Evolutionary conservation across 202 grass and related monocot species (phyloP), one percentile per base, ranked within the genome.

Genomic region (Panicum hallii): DNA sequence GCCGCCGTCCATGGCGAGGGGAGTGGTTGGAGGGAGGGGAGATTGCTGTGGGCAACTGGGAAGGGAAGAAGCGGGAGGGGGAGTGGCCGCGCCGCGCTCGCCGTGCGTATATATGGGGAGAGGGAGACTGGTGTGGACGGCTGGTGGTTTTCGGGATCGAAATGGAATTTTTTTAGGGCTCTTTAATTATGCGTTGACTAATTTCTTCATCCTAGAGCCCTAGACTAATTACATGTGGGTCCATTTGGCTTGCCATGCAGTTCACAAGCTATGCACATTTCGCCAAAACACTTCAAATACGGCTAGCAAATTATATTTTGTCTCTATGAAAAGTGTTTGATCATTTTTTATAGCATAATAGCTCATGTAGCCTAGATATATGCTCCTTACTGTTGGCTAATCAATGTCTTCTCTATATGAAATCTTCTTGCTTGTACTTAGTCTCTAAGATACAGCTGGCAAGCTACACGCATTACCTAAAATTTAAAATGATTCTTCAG

Each of bases 1-100:
- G 57, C 47, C 65, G 75, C 32, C 75, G 71, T 81, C 89, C 89
- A 91, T 91, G 73, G 67, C 34, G 67, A 82, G 17, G 22, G 43
- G 8, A 48, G 4, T 6, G 41, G 43, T 11, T 3, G 67, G 57
- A 36, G 69, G 16, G 69, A 53, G 45, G 46, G 16, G 68, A 38
- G 54, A 46, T 49, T 6, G 67, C 1, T 80, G 77, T 19, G 48
- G 41, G 65, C 6, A 71, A 3, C 28, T 17, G 68, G 4, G 53
- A 40, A 72, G 17, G 40, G 54, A 26, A 57, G 54, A 26, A 57
- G 63, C 12, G 72, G 69, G 19, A 41, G 40, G 11, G 11, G 50
- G 50, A 64, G 62, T n/a, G 79, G 79, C n/a, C 28, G 67, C 64
- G 78, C 47, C 20, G 60, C 63, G 78, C 47, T 30, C 26, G 56